Conservation (phyloP, 306 rosid species). For the Castanea crenata region DNA sequence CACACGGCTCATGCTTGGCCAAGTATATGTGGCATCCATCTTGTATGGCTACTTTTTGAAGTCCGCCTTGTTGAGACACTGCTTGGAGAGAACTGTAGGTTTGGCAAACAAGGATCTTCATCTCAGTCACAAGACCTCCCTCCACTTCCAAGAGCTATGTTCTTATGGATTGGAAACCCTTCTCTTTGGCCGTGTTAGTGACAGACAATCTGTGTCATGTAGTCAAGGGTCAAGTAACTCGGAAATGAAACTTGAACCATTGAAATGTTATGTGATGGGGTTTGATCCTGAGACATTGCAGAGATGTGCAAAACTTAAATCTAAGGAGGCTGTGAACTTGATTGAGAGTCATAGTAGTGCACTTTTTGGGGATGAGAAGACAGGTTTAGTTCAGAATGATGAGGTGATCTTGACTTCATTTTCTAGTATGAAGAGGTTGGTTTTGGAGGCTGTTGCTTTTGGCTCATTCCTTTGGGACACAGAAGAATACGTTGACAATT, state of each 20-base stretch:
- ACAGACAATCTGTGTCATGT: constrained; percentile 28
- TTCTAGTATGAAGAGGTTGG: constrained; percentile 86
- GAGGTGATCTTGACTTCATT: constrained; percentile 79
- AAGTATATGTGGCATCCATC: constrained; percentile 71
- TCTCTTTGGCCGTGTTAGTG: constrained; percentile 39
- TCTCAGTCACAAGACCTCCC: constrained; percentile 36
- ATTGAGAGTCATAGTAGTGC: constrained; percentile 69
- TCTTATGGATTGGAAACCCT: constrained; percentile 43
- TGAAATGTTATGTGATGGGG: constrained; percentile 63
- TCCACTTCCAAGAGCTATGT: constrained; percentile 38
- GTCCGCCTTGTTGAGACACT: constrained; percentile 68
- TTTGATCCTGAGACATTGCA: constrained; percentile 68
- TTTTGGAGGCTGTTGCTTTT: constrained; percentile 95
- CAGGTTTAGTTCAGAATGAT: constrained; percentile 42
- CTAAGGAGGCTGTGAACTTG: constrained; percentile 72
- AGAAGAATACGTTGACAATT: constrained; percentile 70
- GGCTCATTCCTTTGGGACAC: constrained; percentile 94
- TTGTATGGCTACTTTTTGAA: constrained; percentile 88
- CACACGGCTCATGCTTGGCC: constrained; percentile 47
- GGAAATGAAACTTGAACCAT: constrained; percentile 47
- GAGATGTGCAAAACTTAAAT: constrained; percentile 76
- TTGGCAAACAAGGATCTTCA: constrained; percentile 46
- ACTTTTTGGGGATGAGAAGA: constrained; percentile 52
- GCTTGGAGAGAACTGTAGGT: constrained; percentile 54
- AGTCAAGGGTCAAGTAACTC: constrained; percentile 28